phyloP scores from a whole-genome alignment of 2,329 filamentous ascomycete genomes.

The Teratosphaeria viscida region DNA sequence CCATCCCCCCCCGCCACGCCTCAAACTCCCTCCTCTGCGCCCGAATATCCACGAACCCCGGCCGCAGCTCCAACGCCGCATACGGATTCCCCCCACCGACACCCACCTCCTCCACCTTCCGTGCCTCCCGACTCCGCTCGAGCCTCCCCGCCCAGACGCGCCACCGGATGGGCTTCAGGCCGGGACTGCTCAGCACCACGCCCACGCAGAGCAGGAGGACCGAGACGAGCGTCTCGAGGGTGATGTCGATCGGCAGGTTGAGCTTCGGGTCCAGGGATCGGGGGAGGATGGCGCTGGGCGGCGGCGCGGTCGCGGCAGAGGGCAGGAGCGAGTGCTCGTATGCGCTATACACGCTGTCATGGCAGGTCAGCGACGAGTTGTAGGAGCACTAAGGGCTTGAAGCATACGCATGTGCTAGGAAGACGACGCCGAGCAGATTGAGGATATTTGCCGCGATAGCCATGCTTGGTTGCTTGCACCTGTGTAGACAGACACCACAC shows the following conservation, averaged over 20 bases:
- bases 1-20: conserved; percentile 29
- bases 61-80: conserved; percentile 63
- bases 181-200: conserved; percentile 66
- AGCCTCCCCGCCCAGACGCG: conserved; percentile 73
- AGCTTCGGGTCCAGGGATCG: conserved; percentile 26
- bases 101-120: conserved; percentile 48
- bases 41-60: conserved; percentile 80
- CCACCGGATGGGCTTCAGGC: conserved; percentile 77
- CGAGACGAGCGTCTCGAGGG: conserved; percentile 72
- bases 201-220: conserved; percentile 73
- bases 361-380: conserved; percentile 13
- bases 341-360: conserved; percentile 78
- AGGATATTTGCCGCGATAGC: conserved; percentile 45
- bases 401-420: conserved; percentile 79
- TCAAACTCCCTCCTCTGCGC: conserved; percentile 57
- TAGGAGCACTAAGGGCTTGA: not conserved
- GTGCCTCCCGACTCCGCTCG: conserved; percentile 53
- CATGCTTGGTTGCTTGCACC: not conserved
- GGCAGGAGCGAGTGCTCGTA: conserved; percentile 76
- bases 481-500: not conserved
- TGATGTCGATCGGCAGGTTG: conserved; percentile 70
- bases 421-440: conserved; percentile 63
- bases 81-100: conserved; percentile 76
- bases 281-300: conserved; percentile 14
- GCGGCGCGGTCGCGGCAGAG: conserved; percentile 32